These are phyloP conservation scores for Rhinocladiella similis DNA, from an alignment of 2,329 filamentous ascomycete genomes.

Conservation along the genomic window DNA sequence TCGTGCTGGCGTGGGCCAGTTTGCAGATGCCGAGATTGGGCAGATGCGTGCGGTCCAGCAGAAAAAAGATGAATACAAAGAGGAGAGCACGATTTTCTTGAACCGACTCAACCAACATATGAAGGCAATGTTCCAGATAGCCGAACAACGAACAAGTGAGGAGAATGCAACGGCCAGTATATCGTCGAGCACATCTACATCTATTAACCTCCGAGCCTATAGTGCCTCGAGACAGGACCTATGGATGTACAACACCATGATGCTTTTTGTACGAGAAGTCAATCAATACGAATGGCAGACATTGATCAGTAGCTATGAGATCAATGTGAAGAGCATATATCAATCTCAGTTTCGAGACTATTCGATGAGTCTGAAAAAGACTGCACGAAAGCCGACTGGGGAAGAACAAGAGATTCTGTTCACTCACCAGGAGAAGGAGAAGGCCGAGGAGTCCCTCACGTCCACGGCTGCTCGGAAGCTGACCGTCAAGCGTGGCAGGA, in stretches of 20 bases:
- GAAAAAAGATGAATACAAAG: slow-evolving; percentile 85
- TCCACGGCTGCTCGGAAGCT: slow-evolving; percentile 80
- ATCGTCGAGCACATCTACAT: slow-evolving; percentile 51
- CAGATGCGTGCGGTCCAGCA: slow-evolving; percentile 93
- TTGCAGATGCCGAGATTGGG: slow-evolving; percentile 71
- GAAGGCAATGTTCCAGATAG: slow-evolving; percentile 74
- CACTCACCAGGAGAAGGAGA: slow-evolving; percentile 84
- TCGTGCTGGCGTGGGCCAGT: slow-evolving; percentile 50
- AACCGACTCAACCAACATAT: slow-evolving; percentile 79
- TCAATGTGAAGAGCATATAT: slow-evolving; percentile 73
- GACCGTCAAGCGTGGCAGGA: slow-evolving; percentile 92
- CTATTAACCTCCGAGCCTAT: slow-evolving; percentile 70
- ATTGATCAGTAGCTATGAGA: slow-evolving; percentile 77
- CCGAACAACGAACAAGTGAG: slow-evolving; percentile 68
- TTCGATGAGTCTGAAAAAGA: slow-evolving; percentile 74
- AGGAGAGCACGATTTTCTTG: slow-evolving; percentile 75
- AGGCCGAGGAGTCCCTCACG: slow-evolving; percentile 65
- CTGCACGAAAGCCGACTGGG: slow-evolving; percentile 70
- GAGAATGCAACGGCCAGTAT: slow-evolving; percentile 49
- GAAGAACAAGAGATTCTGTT: slow-evolving; percentile 87
- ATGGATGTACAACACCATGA: slow-evolving; percentile 84
- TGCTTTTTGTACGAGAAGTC: slow-evolving; percentile 85
- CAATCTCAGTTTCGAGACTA: slow-evolving; percentile 79
- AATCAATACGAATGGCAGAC: slow-evolving; percentile 79
- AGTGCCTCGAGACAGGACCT: slow-evolving; percentile 70